phyloP scores from a whole-genome alignment of 805 yeast genomes.

The Candida maris region DNA sequence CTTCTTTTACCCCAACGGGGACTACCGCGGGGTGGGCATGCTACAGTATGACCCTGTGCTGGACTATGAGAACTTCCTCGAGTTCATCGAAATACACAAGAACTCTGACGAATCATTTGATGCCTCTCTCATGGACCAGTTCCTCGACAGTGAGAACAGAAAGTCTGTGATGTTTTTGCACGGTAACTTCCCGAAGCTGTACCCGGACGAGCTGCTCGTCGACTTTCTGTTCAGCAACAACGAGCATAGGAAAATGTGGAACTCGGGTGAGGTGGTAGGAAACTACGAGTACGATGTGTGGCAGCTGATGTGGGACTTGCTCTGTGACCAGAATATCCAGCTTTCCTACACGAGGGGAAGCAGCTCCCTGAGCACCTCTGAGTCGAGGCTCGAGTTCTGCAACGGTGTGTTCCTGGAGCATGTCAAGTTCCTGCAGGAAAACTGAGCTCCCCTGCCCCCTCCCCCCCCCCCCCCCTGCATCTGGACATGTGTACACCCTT shows the following conservation, averaged over 20 bases:
- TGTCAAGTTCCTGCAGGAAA: constrained; percentile 11
- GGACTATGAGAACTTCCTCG: constrained; percentile 28
- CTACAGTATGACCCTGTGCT: constrained; percentile 45
- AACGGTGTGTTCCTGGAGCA: constrained; percentile 15
- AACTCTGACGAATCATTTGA: constrained; percentile 17
- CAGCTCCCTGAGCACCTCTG: constrained; percentile 11
- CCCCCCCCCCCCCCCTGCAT: too few relatives aligned
- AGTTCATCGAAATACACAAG: constrained; percentile 17
- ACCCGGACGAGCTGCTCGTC: constrained; percentile 41
- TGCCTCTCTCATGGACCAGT: constrained; percentile 8
- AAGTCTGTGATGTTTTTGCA: constrained; percentile 31
- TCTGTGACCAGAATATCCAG: constrained; percentile 15
- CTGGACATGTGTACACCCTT: too few relatives aligned
- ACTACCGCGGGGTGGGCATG: constrained; percentile 45
- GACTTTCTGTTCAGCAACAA: constrained; percentile 13
- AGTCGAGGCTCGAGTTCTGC: constrained; percentile 15
- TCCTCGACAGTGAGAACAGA: constrained; percentile 20
- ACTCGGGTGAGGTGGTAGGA: constrained; percentile 11
- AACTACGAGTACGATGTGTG: constrained; percentile 20
- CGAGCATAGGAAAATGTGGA: constrained; percentile 12
- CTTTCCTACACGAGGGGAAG: constrained; percentile 14
- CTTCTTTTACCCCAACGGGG: constrained; percentile 20
- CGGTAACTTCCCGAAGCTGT: constrained; percentile 46
- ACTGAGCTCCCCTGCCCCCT: too few relatives aligned
- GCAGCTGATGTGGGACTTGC: constrained; percentile 20